These are phyloP conservation scores for Mycena chlorophos DNA, from an alignment of 768 basidiomycete species.

Conservation along the genomic window DNA sequence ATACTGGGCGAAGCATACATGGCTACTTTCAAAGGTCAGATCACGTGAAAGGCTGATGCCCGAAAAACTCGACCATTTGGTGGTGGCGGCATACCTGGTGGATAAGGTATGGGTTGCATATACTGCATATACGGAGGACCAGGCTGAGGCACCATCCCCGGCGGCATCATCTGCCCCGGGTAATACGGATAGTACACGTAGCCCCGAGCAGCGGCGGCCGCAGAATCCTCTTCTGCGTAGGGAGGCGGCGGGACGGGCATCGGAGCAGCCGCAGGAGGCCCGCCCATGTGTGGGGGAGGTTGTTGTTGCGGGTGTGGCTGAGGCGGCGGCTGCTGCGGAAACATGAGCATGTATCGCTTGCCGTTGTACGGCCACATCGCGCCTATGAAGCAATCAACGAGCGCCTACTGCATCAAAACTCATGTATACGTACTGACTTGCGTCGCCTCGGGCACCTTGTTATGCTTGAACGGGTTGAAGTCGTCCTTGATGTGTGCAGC, in stretches of 20 bases:
- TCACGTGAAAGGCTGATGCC: neutral
- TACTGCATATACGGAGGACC: slow-evolving; percentile 83
- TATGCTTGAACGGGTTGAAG: slow-evolving; percentile 94
- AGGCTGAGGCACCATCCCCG: slow-evolving; percentile 71
- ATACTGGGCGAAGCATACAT: slow-evolving; percentile 83
- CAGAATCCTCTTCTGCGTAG: slow-evolving; percentile 76
- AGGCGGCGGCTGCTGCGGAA: slow-evolving; percentile 58
- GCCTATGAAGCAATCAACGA: slow-evolving; percentile 40
- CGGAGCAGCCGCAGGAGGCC: slow-evolving; percentile 54
- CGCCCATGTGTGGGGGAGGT: slow-evolving; percentile 62
- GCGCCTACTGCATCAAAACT: neutral
- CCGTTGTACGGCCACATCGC: slow-evolving; percentile 87
- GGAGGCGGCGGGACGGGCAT: slow-evolving; percentile 71
- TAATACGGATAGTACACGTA: slow-evolving; percentile 83
- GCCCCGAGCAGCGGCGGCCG: slow-evolving; percentile 56
- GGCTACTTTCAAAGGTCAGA: slow-evolving; percentile 40
- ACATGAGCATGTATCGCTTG: slow-evolving; percentile 80
- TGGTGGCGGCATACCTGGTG: slow-evolving; percentile 67
- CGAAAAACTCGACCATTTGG: slow-evolving; percentile 61
- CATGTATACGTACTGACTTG: slow-evolving; percentile 61
- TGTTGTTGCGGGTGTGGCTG: slow-evolving; percentile 52
- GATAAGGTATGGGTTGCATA: slow-evolving; percentile 86
- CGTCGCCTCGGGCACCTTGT: slow-evolving; percentile 74
- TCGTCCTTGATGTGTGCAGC: slow-evolving; percentile 91
- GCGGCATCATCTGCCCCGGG: slow-evolving; percentile 84